Evolutionary conservation across 441 rosid species (phyloP), one percentile per base, ranked within the genome.

Genomic region (Aleurites moluccanus): DNA sequence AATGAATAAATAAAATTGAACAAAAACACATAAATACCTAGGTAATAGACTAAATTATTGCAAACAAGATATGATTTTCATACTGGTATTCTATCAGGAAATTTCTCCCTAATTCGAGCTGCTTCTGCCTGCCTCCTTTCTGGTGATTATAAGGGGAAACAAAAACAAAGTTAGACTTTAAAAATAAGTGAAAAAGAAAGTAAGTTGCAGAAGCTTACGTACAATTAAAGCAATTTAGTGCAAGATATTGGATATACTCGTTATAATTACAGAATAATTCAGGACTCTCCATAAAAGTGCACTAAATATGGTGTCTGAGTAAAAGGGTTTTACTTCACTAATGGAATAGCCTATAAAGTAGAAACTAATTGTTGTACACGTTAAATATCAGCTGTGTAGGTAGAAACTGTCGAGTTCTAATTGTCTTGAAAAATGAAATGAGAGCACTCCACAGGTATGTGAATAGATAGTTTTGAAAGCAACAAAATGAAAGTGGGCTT

Each of bases 81-180:
- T 38, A 95, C 99, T 0, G 97, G 99, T 62, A 95, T 90, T 88
- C 99, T 89, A 69, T 95, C 99, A 1, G 91, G 92, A 78, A 90
- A 93, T 71, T 91, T 93, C 76, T 91, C 95, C 79, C 92, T 85
- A 81, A 95, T 95, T 56, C 98, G 97, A 45, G 85, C 81, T 79
- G 98, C 87, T 83, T 95, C 99, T 6, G 97, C 92, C 78, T 91
- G 95, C 87, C 98, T 90, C 87, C 94, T 87, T 78, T 95, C 99
- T 95, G 90, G 1, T 18, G 83, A 27, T 8, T 25, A 56, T 8
- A 52, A 18, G 47, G 33, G 7, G 20, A 44, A 53, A 64, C n/a
- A 64, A n/a, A n/a, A 38, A 3, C 18, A 27, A 23, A 55, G 45
- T 61, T 11, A 52, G 63, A n/a, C 30, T 9, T 21, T n/a, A 16